Conservation (phyloP, 2,329 filamentous ascomycete genomes). For the Botrytis deweyae region DNA sequence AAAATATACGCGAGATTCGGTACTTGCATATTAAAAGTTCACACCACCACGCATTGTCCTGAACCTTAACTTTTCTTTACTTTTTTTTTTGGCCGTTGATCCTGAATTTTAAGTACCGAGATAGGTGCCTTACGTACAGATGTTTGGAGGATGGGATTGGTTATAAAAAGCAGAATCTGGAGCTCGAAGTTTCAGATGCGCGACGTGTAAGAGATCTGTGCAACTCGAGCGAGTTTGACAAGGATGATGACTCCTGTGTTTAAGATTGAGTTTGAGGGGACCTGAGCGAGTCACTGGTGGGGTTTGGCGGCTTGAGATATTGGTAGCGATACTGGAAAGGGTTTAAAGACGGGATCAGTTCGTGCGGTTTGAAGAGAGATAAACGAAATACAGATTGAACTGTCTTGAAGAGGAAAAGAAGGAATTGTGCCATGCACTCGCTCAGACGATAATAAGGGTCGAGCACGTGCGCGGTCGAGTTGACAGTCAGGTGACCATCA, state of each 20-base stretch:
- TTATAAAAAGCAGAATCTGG: neutral
- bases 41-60: neutral
- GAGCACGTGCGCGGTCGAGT: neutral
- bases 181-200: neutral
- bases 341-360: neutral
- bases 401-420: neutral
- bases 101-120: neutral
- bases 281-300: neutral
- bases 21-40: neutral
- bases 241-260: slow-evolving; percentile 12
- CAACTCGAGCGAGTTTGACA: neutral
- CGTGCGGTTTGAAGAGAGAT: neutral
- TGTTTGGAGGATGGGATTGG: neutral
- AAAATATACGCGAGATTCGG: neutral
- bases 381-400: neutral
- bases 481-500: neutral
- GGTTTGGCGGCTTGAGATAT: neutral
- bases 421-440: neutral
- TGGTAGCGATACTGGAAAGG: neutral
- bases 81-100: neutral
- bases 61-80: neutral
- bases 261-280: neutral
- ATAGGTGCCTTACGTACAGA: neutral
- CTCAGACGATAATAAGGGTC: neutral
- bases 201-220: slow-evolving; percentile 6